A percentile compares a stretch with the other conserved stretches of the same genome.
Conservation (phyloP, 1,284 basidiomycete species). For the Ganoderma boninense region DNA sequence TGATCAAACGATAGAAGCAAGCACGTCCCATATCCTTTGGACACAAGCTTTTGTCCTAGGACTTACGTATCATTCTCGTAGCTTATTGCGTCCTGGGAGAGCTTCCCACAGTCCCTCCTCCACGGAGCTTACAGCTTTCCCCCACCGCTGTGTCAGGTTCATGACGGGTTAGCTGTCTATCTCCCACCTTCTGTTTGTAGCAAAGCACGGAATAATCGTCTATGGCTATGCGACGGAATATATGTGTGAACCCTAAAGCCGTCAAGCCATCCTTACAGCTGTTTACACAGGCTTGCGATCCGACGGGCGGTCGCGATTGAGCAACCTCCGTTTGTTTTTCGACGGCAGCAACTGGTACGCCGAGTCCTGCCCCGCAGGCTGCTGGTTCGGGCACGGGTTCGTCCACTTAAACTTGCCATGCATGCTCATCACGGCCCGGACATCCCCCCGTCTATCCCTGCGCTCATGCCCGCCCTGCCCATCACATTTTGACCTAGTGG, state of each 20-base stretch:
- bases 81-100: slow-evolving; percentile 77
- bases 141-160: slow-evolving; percentile 5
- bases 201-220: slow-evolving; percentile 13
- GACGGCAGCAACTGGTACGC: slow-evolving; percentile 85
- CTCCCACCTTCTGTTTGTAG: slow-evolving; percentile 1
- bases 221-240: slow-evolving; percentile 11
- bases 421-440: slow-evolving; percentile 31
- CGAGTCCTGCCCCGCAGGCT: slow-evolving; percentile 72
- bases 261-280: not conserved
- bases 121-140: slow-evolving; percentile 27
- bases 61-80: slow-evolving; percentile 37
- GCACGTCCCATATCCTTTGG: slow-evolving; percentile 47
- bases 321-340: slow-evolving; percentile 75
- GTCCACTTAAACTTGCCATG: slow-evolving; percentile 54
- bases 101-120: slow-evolving; percentile 73
- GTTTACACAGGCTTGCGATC: slow-evolving; percentile 45
- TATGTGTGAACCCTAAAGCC: not conserved
- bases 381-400: slow-evolving; percentile 66
- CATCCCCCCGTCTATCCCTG: slow-evolving; percentile 20
- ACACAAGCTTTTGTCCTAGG: not conserved
- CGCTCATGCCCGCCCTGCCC: slow-evolving; percentile 15
- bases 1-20: slow-evolving; percentile 86
- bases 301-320: slow-evolving; percentile 82
- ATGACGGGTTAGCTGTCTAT: slow-evolving; percentile 9
- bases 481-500: slow-evolving; percentile 35